Base-by-base conservation (phyloP, 2,329 filamentous ascomycete species). In the Fusarium multiceps region DNA sequence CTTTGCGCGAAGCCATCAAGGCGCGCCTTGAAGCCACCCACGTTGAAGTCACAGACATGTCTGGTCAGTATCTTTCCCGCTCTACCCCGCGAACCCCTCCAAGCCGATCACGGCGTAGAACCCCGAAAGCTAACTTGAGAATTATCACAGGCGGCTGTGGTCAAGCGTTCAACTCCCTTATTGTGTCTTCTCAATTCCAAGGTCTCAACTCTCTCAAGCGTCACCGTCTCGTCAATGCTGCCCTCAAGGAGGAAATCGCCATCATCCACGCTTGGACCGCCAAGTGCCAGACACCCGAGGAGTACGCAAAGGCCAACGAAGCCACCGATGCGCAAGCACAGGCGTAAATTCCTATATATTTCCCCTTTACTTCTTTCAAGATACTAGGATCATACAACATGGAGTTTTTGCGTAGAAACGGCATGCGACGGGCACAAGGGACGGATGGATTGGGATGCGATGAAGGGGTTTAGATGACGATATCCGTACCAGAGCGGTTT, bases 211-310 rank as follows among this genome's bases (percentile, higher is more conserved):
- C 92, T 55, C 88, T 98, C 61, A 93, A 93, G 78, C 88, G 94
- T 60, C 93, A 97, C 81, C 90, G 94, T 45, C 86, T 97, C 68
- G 94, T 97, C 74, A 97, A 98, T 81, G 87, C 87, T 18, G 89
- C 90, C 7, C 85, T 98, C 74, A 95, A 94, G 83, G 88, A 90
- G 48, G 94, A 98, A 82, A 97, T 98, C 78, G 92, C 93, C 18
- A 88, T 88, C 70, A 97, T 98, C 74, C 94, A 98, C 83, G 94
- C 94, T 41, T 98, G 94, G 94, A 97, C 93, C 59, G 93, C 94
- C 28, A 97, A 94, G 82, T 97, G 94, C 80, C 92, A 94, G 83
- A 98, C 94, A 11, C 93, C 93, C 1, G 93, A 94, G 75, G 93
- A 98, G 83, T 97, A 92, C 89, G 88, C 93, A 82, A 79, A 77